Conservation (phyloP, 2,329 filamentous ascomycete species). For the Myrmaecium sp. region DNA sequence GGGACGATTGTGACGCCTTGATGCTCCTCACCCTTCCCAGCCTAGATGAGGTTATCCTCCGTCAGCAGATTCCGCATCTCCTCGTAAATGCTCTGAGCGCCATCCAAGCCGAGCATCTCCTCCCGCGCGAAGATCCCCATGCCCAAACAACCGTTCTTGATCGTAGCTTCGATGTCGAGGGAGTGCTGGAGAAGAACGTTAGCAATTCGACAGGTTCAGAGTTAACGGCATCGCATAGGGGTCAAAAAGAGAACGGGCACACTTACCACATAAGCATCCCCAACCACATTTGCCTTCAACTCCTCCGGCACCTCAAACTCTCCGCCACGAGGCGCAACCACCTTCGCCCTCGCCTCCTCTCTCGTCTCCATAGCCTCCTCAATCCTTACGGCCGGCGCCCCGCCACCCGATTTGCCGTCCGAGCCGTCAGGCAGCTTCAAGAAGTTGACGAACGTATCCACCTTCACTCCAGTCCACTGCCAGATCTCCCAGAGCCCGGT, state of each 20-base stretch:
- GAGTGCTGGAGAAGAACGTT: constrained; percentile 24
- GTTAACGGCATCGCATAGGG: neutral
- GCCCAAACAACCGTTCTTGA: constrained; percentile 31
- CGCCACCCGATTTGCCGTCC: constrained; percentile 4
- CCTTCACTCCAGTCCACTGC: constrained; percentile 53
- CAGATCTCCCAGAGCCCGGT: constrained; percentile 55
- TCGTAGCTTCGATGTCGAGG: constrained; percentile 38
- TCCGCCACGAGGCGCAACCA: constrained; percentile 4
- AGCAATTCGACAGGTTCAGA: constrained; percentile 6
- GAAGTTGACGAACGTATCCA: constrained; percentile 73
- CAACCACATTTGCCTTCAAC: constrained; percentile 10
- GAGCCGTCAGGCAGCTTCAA: constrained; percentile 35
- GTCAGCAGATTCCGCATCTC: constrained; percentile 15
- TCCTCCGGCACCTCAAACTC: constrained; percentile 8
- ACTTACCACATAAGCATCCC: constrained; percentile 23
- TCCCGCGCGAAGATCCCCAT: constrained; percentile 35
- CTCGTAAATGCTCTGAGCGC: constrained; percentile 19
- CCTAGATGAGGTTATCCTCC: too few species aligned
- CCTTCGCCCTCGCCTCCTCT: constrained; percentile 8
- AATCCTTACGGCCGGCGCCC: constrained; percentile 9
- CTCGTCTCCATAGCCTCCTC: constrained; percentile 7
- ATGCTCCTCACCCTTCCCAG: too few species aligned
- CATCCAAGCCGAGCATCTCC: constrained; percentile 23
- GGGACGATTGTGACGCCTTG: too few species aligned
- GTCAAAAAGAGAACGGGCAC: neutral